Percentiles rank a stretch among this genome's conserved stretches.
Evolutionary conservation across 148 eudicot species (phyloP).

Genomic region (Fagopyrum esculentum): DNA sequence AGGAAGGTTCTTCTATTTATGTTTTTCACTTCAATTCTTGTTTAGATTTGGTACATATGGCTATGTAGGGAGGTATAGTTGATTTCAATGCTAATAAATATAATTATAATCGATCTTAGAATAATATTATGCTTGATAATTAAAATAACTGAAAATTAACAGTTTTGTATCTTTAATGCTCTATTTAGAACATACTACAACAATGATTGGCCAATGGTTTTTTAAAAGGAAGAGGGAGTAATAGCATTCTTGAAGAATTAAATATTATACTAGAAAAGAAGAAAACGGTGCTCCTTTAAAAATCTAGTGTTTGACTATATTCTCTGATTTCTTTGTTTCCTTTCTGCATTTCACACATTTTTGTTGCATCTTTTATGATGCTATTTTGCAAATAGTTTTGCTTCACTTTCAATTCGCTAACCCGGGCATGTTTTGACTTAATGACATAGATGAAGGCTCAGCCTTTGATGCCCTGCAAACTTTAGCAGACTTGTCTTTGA

Average conservation of each 20-base stretch:
- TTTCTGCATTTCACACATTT: not conserved
- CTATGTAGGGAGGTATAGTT: not conserved
- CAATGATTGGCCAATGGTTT: not conserved
- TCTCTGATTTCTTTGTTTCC: not conserved
- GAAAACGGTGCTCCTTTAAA: not conserved
- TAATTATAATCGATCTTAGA: not conserved
- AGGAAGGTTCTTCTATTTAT: not conserved
- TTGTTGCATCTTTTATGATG: slow-evolving; percentile 8
- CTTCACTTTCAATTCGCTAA: not conserved
- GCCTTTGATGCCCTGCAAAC: slow-evolving; percentile 91
- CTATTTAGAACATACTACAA: not conserved
- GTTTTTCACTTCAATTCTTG: not conserved
- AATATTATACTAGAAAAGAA: not conserved
- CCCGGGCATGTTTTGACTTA: not conserved
- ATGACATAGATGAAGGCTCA: slow-evolving; percentile 60
- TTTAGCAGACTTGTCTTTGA: slow-evolving; percentile 83
- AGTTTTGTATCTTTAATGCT: not conserved
- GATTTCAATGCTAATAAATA: not conserved
- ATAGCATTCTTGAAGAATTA: not conserved
- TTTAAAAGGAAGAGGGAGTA: not conserved
- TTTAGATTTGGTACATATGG: not conserved
- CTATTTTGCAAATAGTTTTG: not conserved
- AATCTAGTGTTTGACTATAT: not conserved
- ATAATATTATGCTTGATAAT: not conserved
- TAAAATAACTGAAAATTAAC: not conserved